Evolutionary conservation across 1,139 yeast genomes (phyloP).

Genomic region (Sugiyamaella japonica): DNA sequence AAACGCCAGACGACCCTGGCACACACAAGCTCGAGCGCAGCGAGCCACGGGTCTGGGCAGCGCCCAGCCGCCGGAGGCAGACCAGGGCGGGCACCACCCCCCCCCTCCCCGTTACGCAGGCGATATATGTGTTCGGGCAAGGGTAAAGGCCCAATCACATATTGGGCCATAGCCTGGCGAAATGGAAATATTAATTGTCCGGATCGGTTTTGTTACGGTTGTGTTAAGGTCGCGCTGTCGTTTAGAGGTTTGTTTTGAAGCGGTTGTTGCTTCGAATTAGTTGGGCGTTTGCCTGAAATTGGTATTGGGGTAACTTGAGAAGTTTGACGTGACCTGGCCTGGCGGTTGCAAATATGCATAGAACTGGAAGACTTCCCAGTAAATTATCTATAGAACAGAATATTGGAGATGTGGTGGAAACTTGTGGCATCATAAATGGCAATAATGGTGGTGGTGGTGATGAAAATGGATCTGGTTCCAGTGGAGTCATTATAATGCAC

Average conservation of each 20-base stretch:
- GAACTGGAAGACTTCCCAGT: conserved; percentile 13
- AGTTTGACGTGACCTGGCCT: too few species aligned
- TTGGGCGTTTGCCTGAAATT: background rate
- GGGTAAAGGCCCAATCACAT: background rate
- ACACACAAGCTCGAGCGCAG: too few species aligned
- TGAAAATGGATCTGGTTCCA: background rate
- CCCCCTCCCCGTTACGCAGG: too few species aligned
- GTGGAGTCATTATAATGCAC: conserved; percentile 2
- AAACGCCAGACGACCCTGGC: too few species aligned
- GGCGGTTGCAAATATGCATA: conserved; percentile 6
- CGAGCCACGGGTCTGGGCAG: too few species aligned
- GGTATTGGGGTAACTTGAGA: background rate
- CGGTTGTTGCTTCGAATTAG: background rate
- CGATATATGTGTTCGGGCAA: background rate
- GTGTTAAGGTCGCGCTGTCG: background rate
- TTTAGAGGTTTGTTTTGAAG: background rate
- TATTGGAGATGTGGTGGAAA: conserved; percentile 2
- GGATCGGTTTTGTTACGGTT: background rate
- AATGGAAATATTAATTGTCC: background rate
- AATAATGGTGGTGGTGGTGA: background rate
- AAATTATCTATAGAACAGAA: conserved; percentile 13
- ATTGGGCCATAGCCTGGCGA: background rate
- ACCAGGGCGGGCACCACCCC: too few species aligned
- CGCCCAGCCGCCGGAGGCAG: too few species aligned
- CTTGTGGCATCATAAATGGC: background rate